Evolutionary conservation across 2,329 filamentous ascomycete genomes (phyloP), one percentile per base, ranked within the genome.

Genomic region (Dactylonectria macrodidyma): DNA sequence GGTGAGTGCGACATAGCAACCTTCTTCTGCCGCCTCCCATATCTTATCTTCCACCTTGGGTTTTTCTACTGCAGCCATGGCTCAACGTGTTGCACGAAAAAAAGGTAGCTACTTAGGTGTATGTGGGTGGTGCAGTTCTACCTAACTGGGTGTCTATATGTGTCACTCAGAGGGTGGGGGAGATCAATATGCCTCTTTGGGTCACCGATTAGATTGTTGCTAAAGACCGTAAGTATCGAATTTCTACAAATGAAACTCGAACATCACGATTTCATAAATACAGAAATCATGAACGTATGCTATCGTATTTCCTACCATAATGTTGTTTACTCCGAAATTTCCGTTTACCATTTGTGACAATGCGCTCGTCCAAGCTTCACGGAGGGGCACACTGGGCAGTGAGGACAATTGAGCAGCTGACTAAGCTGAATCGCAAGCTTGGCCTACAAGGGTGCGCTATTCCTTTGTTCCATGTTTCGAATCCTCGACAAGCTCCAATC

Each of bases 1-100:
- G 3, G 93, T 95, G 9, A 97, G 85, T 58, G 89, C 89, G 47
- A 95, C 92, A 78, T 91, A 89, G 78, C 91, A 90, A 54, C 79
- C 81, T 11, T 84, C 83, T 52, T 88, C 85, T 30, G 81, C 77
- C 22, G 86, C 68, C 68, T 88, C 82, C 78, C 80, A 82, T 12
- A 70, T 64, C 22, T 78, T 72, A 16, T 77, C 61, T 36, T 68
- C 59, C n/a, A 47, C 57, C 44, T 54, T 60, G 19, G 59, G 2
- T 8, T 60, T 72, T 55, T 65, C 52, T 12, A 65, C 22, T 11
- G 57, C 46, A 56, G 67, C 26, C 73, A 75, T 75, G 26, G 26
- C 26, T 30, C 26, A 30, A 26, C 50, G 33, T 51, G 54, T 12
- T 59, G 58, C 14, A 34, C 26, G 26, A 30, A 30, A 30, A 30